Evolutionary conservation across 2,329 filamentous ascomycete species (phyloP), one percentile per base, ranked within the genome.

Genomic region (Microdochium paspali): DNA sequence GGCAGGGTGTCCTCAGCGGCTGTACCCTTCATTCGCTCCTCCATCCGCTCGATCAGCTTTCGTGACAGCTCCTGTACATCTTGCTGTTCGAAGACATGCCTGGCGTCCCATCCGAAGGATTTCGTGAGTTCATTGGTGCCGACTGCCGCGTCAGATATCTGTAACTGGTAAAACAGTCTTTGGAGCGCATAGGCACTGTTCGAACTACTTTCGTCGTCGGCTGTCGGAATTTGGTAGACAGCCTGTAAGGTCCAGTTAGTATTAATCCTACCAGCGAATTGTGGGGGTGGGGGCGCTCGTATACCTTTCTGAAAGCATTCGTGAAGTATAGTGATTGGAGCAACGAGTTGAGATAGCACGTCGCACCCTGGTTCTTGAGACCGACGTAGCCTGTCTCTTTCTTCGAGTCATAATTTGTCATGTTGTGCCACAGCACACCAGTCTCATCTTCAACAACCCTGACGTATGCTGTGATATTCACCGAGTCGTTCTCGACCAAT

Each of bases 1-100:
- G 90, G 83, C 9, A 98, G 74, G 2, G 90, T 86, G 56, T 91
- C 94, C 62, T 97, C 88, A 12, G 89, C 87, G 45, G 85, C 82
- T 2, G 93, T 97, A 43, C 89, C 91, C 68, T 98, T 98, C 94
- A 98, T 98, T 63, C 87, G 91, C 60, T 93, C 87, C 63, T 98
- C 94, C 69, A 98, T 84, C 50, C 88, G 84, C 67, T 98, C 93
- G 87, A 98, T 98, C 52, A 98, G 75, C 64, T 97, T 95, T 49
- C 94, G 81, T 28, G 90, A 97, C 28, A 98, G 73, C 64, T 98
- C 93, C 64, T 98, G 93, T 9, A 98, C 93, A 66, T 98, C 93
- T 66, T 98, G 93, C 64, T 98, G 93, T 68, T 97, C 91, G 58
- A 98, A 98, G 46, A 97, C 95, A 61, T 98, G 91, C 54, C 90